Evolutionary conservation across 1,284 basidiomycete genomes (phyloP).

Genomic region (Dichomitus squalens): DNA sequence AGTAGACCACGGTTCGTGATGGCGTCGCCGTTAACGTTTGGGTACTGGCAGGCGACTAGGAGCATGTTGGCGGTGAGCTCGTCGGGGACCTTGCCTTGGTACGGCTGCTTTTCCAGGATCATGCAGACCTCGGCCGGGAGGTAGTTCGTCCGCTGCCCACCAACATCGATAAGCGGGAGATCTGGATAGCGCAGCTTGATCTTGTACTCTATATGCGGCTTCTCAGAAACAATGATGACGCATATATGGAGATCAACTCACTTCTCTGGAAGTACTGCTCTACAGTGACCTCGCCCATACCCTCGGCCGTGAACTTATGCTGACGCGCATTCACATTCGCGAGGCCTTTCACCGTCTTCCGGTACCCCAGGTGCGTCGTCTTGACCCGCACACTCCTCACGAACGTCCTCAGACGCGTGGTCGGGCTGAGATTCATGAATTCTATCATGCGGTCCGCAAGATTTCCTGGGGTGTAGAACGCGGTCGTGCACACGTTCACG

Average conservation of each 20-base stretch:
- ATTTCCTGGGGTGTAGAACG: slow-evolving; percentile 70
- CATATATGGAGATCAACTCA: slow-evolving; percentile 34
- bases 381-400: slow-evolving; percentile 59
- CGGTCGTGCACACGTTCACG: slow-evolving; percentile 77
- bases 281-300: slow-evolving; percentile 54
- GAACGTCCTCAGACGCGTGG: slow-evolving; percentile 53
- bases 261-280: slow-evolving; percentile 65
- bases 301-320: slow-evolving; percentile 56
- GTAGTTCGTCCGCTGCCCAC: slow-evolving; percentile 49
- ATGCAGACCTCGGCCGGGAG: slow-evolving; percentile 73
- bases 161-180: slow-evolving; percentile 64
- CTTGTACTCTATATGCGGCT: slow-evolving; percentile 51
- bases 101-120: slow-evolving; percentile 70
- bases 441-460: slow-evolving; percentile 57
- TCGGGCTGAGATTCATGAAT: slow-evolving; percentile 53
- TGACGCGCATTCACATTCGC: slow-evolving; percentile 48
- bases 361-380: slow-evolving; percentile 59
- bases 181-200: slow-evolving; percentile 51
- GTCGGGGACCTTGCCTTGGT: slow-evolving; percentile 68
- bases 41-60: slow-evolving; percentile 62
- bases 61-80: slow-evolving; percentile 75
- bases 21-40: slow-evolving; percentile 61
- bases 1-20: slow-evolving; percentile 61
- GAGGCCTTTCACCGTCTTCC: slow-evolving; percentile 60
- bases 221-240: neutral